Evolutionary conservation across 208 protist species (phyloP), one percentile per base, ranked within the genome.

Genomic region (Endotrypanum monterogeii): DNA sequence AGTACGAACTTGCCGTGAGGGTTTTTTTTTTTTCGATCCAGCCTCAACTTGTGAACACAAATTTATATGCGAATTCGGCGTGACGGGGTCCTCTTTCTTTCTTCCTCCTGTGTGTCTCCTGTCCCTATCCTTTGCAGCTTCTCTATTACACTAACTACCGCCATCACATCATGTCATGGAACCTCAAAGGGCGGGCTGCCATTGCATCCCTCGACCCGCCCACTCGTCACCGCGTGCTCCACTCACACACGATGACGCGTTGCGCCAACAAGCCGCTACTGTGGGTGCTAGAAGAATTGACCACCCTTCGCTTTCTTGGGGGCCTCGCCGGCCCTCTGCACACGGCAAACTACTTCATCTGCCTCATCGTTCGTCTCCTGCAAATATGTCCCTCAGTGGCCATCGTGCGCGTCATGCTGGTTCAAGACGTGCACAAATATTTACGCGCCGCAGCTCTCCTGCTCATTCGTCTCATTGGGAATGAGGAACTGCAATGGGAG

Each of bases 381-480:
- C 89, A 95, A 52, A 92, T 93, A 14, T 82, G 78, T n/a, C 91
- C 88, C 0, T 52, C 75, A 3, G 84, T 89, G 0, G 71, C 72
- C 1, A 78, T 95, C 54, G 84, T 92, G 7, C 71, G 87, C 11
- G 82, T 84, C 28, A 92, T 93, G 87, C 77, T 95, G n/a, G 71
- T 71, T 23, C 91, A 95, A 57, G 87, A 92, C 60, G 78, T 91
- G 25, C 89, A 93, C 80, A 95, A 95, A 74, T 95, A 93, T 72
- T 55, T 95, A 52, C 84, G 89, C 23, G 89, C 92, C 35, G 89
- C 87, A 2, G 91, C 89, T 14, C 57, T 93, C 6, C 80, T 95
- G 57, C 8, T 93, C 9, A 87, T 93, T 61, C 84, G 91, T 0
- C 83, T 95, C 23, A 91, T 95, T 63, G 91, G 91, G 0, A 83